These are phyloP conservation scores for Lyophyllum semitale DNA, from an alignment of 768 basidiomycete species.

Conservation along the genomic window DNA sequence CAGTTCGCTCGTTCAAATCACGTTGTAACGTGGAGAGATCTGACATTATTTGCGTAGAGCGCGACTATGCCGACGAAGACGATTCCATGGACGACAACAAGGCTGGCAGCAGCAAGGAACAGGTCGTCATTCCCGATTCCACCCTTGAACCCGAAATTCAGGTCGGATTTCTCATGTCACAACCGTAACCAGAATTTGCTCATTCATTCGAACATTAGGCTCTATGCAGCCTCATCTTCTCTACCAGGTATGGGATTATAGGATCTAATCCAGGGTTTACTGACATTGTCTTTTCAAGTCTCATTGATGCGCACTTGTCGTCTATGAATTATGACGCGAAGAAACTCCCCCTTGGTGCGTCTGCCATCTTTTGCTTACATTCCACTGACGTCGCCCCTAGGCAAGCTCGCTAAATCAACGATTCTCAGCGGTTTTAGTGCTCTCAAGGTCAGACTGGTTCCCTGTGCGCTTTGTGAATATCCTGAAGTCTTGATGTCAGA, in stretches of 20 bases:
- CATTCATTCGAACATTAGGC: conserved; percentile 24
- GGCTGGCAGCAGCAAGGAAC: conserved; percentile 30
- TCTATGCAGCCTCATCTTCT: conserved; percentile 55
- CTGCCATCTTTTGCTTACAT: background rate
- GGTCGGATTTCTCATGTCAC: conserved; percentile 23
- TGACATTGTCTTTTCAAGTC: conserved; percentile 27
- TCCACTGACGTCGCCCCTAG: conserved; percentile 24
- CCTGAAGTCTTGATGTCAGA: background rate
- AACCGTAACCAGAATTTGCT: background rate
- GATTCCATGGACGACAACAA: conserved; percentile 34
- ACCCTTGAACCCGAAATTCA: conserved; percentile 45
- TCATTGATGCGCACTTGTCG: conserved; percentile 55
- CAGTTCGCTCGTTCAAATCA: conserved; percentile 8
- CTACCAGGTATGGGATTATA: conserved; percentile 35
- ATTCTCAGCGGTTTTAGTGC: conserved; percentile 61
- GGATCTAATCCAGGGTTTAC: background rate
- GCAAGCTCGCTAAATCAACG: conserved; percentile 62
- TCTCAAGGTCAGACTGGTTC: conserved; percentile 41
- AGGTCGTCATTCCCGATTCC: conserved; percentile 46
- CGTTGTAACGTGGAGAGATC: background rate
- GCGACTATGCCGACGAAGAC: conserved; percentile 54
- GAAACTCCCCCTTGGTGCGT: conserved; percentile 58
- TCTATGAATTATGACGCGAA: conserved; percentile 70
- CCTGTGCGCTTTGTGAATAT: background rate
- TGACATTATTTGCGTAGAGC: conserved; percentile 34